These are phyloP conservation scores for Solanum sejunctum DNA, from an alignment of 257 asterid genomes.

Conservation along the genomic window DNA sequence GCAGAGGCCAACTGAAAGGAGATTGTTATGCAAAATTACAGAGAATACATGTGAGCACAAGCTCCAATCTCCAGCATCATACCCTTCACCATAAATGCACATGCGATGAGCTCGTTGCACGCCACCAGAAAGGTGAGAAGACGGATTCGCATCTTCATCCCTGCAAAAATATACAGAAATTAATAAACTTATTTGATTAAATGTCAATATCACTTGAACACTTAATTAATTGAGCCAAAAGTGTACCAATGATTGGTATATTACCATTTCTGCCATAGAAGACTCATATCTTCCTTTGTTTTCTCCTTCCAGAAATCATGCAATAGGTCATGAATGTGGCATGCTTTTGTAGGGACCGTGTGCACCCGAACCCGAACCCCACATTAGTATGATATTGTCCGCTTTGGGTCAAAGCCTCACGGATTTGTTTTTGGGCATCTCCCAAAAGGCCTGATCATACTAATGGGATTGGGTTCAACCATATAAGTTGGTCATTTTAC, in stretches of 20 bases:
- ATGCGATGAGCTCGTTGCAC: background rate
- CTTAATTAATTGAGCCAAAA: background rate
- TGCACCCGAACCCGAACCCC: too few species aligned
- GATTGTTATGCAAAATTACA: background rate
- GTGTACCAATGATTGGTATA: background rate
- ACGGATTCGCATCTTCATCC: background rate
- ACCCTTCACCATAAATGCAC: background rate
- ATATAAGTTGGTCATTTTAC: too few species aligned
- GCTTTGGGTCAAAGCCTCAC: too few species aligned
- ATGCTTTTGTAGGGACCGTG: too few species aligned
- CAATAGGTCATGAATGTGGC: too few species aligned
- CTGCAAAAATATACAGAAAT: background rate
- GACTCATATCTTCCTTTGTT: background rate
- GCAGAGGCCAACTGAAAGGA: background rate
- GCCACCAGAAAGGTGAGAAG: background rate
- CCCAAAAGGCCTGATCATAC: too few species aligned
- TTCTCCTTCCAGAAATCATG: too few species aligned
- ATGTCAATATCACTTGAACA: background rate
- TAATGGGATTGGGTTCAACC: too few species aligned
- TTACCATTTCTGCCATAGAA: background rate
- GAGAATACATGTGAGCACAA: background rate
- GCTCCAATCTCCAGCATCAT: background rate
- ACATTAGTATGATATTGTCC: too few species aligned
- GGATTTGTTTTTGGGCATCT: too few species aligned
- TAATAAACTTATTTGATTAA: too few species aligned